These are phyloP conservation scores for Chionographis japonica DNA, from an alignment of 106 monocot species.

Conservation along the genomic window DNA sequence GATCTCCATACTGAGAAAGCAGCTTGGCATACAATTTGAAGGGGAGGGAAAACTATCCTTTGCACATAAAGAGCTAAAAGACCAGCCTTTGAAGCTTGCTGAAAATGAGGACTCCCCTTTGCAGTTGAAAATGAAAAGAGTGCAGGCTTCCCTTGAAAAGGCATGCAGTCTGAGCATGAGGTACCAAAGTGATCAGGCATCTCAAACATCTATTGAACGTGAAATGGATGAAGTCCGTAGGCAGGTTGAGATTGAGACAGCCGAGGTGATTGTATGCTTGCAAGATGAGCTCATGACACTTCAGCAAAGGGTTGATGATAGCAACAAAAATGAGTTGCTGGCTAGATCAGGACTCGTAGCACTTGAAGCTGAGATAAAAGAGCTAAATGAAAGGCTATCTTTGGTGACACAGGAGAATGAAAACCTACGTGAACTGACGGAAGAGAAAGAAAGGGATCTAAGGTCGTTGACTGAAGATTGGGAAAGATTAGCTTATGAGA, in stretches of 20 bases:
- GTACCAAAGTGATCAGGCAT: slow-evolving; percentile 43
- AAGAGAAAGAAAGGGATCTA: slow-evolving; percentile 49
- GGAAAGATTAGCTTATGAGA: slow-evolving; percentile 54
- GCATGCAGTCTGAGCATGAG: slow-evolving; percentile 40
- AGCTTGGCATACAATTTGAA: slow-evolving; percentile 13
- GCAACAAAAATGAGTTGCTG: slow-evolving; percentile 39
- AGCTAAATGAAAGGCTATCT: slow-evolving; percentile 31
- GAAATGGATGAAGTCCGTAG: slow-evolving; percentile 78
- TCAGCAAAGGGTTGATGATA: slow-evolving; percentile 43
- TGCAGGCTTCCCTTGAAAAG: slow-evolving; percentile 65
- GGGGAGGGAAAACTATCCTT: slow-evolving; percentile 10
- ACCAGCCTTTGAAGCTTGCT: slow-evolving; percentile 7
- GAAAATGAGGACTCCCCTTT: slow-evolving; percentile 54
- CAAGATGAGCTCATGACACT: slow-evolving; percentile 64
- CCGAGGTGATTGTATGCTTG: slow-evolving; percentile 88
- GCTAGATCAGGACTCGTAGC: slow-evolving; percentile 28
- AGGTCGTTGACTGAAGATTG: slow-evolving; percentile 38
- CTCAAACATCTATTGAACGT: slow-evolving; percentile 40
- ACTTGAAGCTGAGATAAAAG: slow-evolving; percentile 45
- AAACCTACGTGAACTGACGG: slow-evolving; percentile 31
- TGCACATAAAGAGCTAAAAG: slow-evolving; percentile 7
- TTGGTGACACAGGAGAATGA: slow-evolving; percentile 43
- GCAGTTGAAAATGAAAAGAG: slow-evolving; percentile 45
- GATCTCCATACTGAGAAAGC: slow-evolving; percentile 33
- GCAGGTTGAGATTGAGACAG: slow-evolving; percentile 85